These are phyloP conservation scores for Debaryomyces udenii DNA, from an alignment of 1,139 yeast species.

Conservation along the genomic window DNA sequence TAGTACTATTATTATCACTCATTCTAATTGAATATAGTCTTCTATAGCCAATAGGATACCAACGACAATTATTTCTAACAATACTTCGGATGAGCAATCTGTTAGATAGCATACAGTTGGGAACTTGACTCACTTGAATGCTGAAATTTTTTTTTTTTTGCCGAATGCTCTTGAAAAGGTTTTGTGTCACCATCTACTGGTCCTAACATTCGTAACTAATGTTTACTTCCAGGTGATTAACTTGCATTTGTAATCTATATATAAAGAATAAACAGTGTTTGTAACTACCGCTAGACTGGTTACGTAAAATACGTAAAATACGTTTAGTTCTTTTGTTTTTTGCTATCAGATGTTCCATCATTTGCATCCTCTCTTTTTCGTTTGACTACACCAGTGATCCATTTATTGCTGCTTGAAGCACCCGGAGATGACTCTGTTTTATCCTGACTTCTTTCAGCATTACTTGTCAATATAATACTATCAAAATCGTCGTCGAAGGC, in stretches of 20 bases:
- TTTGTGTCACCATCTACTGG: constrained; percentile 8
- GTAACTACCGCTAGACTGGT: too few species aligned
- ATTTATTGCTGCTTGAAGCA: constrained; percentile 16
- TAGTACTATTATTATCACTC: constrained; percentile 17
- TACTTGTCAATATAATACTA: constrained; percentile 17
- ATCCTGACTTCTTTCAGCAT: not conserved
- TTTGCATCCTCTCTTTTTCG: constrained; percentile 12
- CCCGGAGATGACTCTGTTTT: not conserved
- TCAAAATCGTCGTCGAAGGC: constrained; percentile 22
- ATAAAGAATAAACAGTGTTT: too few species aligned
- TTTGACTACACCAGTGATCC: constrained; percentile 28
- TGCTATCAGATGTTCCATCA: constrained; percentile 1
- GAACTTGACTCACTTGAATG: constrained; percentile 2
- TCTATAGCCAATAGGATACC: constrained; percentile 8
- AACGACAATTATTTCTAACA: constrained; percentile 12
- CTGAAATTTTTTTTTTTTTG: constrained; percentile 10
- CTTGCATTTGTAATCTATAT: too few species aligned
- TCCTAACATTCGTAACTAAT: too few species aligned
- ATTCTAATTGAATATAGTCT: constrained; percentile 14
- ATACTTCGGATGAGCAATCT: constrained; percentile 22
- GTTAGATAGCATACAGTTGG: constrained; percentile 24
- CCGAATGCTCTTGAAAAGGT: not conserved
- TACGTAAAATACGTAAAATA: not conserved
- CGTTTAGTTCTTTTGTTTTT: constrained; percentile 2
- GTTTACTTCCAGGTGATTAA: too few species aligned